A percentile compares a stretch with the other conserved stretches of the same genome.
Evolutionary conservation across 306 rosid species (phyloP).

Genomic region (Lablab purpureus): DNA sequence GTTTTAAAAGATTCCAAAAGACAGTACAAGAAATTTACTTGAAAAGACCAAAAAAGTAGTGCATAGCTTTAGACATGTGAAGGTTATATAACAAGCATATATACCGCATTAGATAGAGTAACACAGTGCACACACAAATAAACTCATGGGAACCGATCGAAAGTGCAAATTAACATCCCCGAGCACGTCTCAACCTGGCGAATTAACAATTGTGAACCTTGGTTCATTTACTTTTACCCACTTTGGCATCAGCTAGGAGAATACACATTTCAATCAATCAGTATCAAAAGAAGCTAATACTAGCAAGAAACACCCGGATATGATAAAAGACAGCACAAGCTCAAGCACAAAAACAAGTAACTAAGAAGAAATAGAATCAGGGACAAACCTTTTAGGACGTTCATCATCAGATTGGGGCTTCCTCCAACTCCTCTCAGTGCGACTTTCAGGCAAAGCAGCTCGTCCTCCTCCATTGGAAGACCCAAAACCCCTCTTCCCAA

Average conservation of each 20-base stretch:
- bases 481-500: constrained; percentile 71
- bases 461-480: constrained; percentile 50
- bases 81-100: constrained; percentile 4
- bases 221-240: neutral
- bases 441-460: constrained; percentile 46
- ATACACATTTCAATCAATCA: neutral
- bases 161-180: constrained; percentile 3
- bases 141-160: neutral
- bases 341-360: constrained; percentile 11
- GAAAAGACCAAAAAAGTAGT: neutral
- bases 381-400: constrained; percentile 67
- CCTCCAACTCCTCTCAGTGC: constrained; percentile 78
- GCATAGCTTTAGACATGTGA: neutral
- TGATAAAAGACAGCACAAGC: neutral
- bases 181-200: neutral
- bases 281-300: constrained; percentile 27
- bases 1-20: neutral
- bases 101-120: neutral
- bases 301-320: constrained; percentile 3
- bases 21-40: neutral
- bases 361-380: neutral
- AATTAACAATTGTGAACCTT: constrained; percentile 4
- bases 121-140: neutral
- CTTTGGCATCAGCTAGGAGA: neutral
- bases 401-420: constrained; percentile 60